phyloP scores from a whole-genome alignment of 2,329 filamentous ascomycete species.

The Fusarium illudens region DNA sequence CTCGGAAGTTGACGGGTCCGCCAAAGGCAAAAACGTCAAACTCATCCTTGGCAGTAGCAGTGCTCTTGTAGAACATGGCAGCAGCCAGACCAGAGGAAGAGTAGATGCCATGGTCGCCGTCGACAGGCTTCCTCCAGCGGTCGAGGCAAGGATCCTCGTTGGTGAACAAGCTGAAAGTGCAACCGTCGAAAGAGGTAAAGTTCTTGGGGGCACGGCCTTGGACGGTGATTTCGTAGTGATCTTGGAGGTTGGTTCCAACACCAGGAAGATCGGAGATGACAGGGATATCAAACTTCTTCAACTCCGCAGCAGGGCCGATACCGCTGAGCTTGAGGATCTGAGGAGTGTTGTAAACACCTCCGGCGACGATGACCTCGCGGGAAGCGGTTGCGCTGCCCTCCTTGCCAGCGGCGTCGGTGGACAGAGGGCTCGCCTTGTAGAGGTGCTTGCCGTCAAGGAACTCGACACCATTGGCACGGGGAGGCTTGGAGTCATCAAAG shows the following conservation, averaged over 20 bases:
- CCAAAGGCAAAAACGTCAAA: conserved; percentile 65
- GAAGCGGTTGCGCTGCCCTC: conserved; percentile 38
- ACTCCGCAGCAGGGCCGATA: conserved; percentile 54
- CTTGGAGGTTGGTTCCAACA: conserved; percentile 67
- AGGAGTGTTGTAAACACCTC: conserved; percentile 60
- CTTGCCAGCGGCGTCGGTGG: conserved; percentile 15
- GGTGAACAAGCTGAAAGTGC: conserved; percentile 44
- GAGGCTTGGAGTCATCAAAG: conserved; percentile 44
- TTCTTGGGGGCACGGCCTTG: conserved; percentile 40
- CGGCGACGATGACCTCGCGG: conserved; percentile 59
- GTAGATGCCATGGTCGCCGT: conserved; percentile 46
- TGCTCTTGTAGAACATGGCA: conserved; percentile 52
- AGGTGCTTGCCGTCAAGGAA: conserved; percentile 41
- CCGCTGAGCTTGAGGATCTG: conserved; percentile 62
- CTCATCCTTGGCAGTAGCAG: conserved; percentile 48
- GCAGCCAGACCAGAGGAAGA: conserved; percentile 61
- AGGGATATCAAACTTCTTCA: conserved; percentile 55
- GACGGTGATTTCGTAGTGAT: conserved; percentile 57
- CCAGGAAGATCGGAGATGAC: conserved; percentile 59
- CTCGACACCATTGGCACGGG: conserved; percentile 47
- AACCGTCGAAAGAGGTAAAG: conserved; percentile 43
- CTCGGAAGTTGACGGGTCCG: conserved; percentile 62
- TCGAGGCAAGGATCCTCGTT: conserved; percentile 50
- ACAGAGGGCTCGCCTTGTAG: conserved; percentile 31
- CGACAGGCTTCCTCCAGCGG: conserved; percentile 43